These are phyloP conservation scores for Saccharomyces jurei DNA, from an alignment of 805 yeast genomes.

Conservation along the genomic window DNA sequence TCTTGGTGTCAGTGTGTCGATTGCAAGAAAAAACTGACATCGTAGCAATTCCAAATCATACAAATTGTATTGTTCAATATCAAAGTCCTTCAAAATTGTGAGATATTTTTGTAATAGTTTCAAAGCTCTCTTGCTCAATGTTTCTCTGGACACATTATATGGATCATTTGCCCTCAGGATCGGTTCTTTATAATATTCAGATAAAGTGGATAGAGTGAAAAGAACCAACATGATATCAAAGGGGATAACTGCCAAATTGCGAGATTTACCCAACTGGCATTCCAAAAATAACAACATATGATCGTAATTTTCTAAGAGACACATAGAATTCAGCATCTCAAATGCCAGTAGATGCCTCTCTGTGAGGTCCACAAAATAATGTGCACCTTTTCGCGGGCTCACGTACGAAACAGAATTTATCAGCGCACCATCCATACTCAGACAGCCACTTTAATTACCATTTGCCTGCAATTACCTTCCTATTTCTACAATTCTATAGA, in stretches of 20 bases:
- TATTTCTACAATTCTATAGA: background rate
- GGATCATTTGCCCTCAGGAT: slow-evolving; percentile 22
- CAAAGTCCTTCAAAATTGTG: slow-evolving; percentile 12
- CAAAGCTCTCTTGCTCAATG: slow-evolving; percentile 30
- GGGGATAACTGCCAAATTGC: slow-evolving; percentile 25
- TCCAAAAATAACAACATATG: slow-evolving; percentile 33
- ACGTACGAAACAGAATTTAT: background rate
- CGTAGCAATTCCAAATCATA: slow-evolving; percentile 21
- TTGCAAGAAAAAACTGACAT: slow-evolving; percentile 25
- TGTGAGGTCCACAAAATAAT: slow-evolving; percentile 24
- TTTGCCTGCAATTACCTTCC: background rate
- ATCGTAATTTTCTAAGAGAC: slow-evolving; percentile 30
- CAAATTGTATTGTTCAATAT: slow-evolving; percentile 6
- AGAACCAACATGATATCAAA: slow-evolving; percentile 29
- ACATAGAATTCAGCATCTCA: slow-evolving; percentile 26
- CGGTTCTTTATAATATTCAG: slow-evolving; percentile 24
- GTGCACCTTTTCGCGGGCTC: slow-evolving; percentile 5
- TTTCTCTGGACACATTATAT: slow-evolving; percentile 20
- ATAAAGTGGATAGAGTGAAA: slow-evolving; percentile 33
- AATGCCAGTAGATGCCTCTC: slow-evolving; percentile 14
- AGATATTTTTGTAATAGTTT: slow-evolving; percentile 23
- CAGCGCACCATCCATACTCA: background rate
- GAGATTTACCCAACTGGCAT: slow-evolving; percentile 9
- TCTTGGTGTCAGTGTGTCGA: slow-evolving; percentile 13
- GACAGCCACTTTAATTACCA: background rate